These are phyloP conservation scores for Coccomyxa subellipsoidea DNA, from an alignment of 163 green algal species.

Conservation along the genomic window DNA sequence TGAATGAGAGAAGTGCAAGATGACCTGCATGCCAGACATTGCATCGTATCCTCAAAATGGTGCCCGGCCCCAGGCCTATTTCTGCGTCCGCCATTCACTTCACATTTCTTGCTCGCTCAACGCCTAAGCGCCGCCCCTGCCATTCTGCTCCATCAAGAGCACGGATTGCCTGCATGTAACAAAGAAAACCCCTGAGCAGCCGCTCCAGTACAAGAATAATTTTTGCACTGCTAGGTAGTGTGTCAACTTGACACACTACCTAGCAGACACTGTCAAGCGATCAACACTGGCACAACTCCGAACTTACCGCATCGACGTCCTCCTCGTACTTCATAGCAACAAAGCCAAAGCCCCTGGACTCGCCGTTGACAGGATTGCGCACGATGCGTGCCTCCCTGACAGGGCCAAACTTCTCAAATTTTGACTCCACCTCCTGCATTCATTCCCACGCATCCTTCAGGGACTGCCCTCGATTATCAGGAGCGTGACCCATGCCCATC, in stretches of 20 bases:
- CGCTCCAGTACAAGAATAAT: too few relatives aligned
- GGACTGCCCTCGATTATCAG: too few relatives aligned
- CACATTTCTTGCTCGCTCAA: slow-evolving; percentile 39
- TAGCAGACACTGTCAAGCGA: too few relatives aligned
- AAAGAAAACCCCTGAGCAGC: too few relatives aligned
- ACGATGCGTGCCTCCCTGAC: slow-evolving; percentile 52
- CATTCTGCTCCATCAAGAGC: slow-evolving; percentile 55
- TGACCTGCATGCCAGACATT: neutral
- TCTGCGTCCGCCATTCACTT: neutral
- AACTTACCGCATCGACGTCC: slow-evolving; percentile 13
- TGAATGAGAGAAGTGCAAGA: neutral
- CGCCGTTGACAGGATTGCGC: slow-evolving; percentile 43
- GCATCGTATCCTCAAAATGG: neutral
- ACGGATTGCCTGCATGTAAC: slow-evolving; percentile 28
- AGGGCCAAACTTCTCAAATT: slow-evolving; percentile 46
- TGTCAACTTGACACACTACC: too few relatives aligned
- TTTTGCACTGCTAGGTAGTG: too few relatives aligned
- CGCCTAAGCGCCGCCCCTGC: slow-evolving; percentile 53
- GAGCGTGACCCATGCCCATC: too few relatives aligned
- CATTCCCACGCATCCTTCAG: neutral
- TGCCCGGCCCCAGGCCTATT: neutral
- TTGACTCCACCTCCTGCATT: slow-evolving; percentile 47
- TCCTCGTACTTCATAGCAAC: slow-evolving; percentile 53
- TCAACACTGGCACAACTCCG: too few relatives aligned
- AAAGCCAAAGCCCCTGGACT: slow-evolving; percentile 65